These are phyloP conservation scores for Fimicolochytrium jonesii DNA, from an alignment of 192 early-diverging fungal species.

Conservation along the genomic window DNA sequence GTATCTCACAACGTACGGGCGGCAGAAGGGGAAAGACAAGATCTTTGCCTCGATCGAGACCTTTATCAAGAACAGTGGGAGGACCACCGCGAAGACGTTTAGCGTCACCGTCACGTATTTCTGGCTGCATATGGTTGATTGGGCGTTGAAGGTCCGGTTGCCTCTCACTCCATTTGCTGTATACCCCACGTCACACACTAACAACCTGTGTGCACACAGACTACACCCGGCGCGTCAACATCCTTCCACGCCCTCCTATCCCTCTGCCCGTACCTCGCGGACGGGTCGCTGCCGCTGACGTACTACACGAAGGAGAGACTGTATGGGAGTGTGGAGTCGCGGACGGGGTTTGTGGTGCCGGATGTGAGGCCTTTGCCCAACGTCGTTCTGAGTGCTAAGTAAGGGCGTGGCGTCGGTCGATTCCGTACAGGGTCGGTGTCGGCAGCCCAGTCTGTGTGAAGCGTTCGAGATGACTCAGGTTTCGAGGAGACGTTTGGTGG, in stretches of 20 bases:
- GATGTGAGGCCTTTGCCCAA: background rate
- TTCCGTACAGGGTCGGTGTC: too few species aligned
- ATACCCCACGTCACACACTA: background rate
- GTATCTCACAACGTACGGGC: background rate
- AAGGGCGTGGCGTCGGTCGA: too few species aligned
- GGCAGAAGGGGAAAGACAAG: background rate
- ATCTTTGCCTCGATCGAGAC: background rate
- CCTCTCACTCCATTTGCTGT: background rate
- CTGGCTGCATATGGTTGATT: background rate
- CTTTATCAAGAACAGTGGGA: background rate
- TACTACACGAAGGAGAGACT: slow-evolving; percentile 6
- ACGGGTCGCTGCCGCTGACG: background rate
- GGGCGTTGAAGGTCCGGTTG: background rate
- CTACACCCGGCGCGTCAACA: background rate
- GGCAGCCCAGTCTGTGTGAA: too few species aligned
- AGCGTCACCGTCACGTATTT: background rate
- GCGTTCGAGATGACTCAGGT: too few species aligned
- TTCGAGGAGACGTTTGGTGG: too few species aligned
- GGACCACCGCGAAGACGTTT: background rate
- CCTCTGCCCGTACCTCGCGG: background rate
- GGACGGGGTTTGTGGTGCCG: background rate
- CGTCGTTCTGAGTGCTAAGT: too few species aligned
- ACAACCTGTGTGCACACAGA: background rate
- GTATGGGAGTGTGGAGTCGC: background rate
- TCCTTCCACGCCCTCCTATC: background rate